Conservation (phyloP, 2,329 filamentous ascomycete genomes). For the Fusarium domesticum region DNA sequence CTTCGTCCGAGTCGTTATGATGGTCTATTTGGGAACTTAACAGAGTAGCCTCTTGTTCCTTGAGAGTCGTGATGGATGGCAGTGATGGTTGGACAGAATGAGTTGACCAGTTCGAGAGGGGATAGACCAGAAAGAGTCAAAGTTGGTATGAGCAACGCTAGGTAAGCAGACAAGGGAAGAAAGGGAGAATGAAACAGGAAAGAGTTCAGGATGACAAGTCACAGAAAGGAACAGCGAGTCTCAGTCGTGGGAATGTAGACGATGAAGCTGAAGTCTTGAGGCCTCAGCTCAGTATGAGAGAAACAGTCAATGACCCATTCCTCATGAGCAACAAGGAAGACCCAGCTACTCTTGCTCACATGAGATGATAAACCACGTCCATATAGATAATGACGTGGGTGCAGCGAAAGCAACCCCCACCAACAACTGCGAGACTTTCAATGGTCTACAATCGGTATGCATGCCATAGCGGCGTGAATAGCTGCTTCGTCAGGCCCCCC, state of each 20-base stretch:
- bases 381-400: too few relatives aligned
- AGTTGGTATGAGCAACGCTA: background rate
- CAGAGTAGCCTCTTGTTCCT: constrained; percentile 23
- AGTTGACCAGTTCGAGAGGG: background rate
- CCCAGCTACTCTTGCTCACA: too few relatives aligned
- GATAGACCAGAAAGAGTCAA: background rate
- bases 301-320: background rate
- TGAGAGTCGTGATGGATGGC: constrained; percentile 15
- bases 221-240: background rate
- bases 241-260: background rate
- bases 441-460: constrained; percentile 8
- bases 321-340: too few relatives aligned
- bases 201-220: too few relatives aligned
- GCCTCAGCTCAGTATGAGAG: background rate
- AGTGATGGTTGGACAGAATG: background rate
- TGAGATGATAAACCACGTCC: too few relatives aligned
- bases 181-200: background rate
- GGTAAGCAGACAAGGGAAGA: background rate
- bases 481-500: background rate
- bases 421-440: constrained; percentile 8
- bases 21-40: constrained; percentile 13
- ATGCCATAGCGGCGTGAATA: background rate
- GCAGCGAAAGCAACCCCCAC: background rate
- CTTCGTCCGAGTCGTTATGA: constrained; percentile 18
- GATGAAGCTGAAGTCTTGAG: background rate